These are phyloP conservation scores for Cinnamomum chago DNA, from an alignment of 164 flowering plant genomes.

Conservation along the genomic window DNA sequence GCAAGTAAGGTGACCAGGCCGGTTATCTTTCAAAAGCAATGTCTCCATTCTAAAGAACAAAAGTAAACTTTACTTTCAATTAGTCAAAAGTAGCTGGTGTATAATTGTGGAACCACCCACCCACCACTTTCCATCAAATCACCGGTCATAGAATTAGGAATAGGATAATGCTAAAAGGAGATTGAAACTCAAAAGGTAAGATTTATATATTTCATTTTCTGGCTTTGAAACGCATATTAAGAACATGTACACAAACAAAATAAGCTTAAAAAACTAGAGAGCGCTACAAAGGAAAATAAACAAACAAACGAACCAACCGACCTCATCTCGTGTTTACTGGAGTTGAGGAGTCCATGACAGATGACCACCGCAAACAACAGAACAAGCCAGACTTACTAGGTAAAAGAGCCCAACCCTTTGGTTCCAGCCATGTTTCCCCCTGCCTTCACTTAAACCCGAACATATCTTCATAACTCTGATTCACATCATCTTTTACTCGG, in stretches of 20 bases:
- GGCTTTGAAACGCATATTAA: not conserved
- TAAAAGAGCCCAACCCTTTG: not conserved
- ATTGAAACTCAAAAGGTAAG: too few species aligned
- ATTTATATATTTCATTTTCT: not conserved
- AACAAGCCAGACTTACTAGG: not conserved
- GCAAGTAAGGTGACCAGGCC: not conserved
- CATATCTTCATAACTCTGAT: constrained; percentile 11
- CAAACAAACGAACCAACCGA: constrained; percentile 7
- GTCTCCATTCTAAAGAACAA: not conserved
- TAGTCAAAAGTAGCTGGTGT: not conserved
- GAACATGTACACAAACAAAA: constrained; percentile 15
- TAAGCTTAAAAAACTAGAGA: constrained; percentile 5
- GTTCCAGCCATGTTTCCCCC: constrained; percentile 7
- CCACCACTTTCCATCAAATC: not conserved
- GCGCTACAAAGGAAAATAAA: constrained; percentile 2
- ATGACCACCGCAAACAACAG: not conserved
- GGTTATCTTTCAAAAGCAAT: not conserved
- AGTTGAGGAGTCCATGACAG: not conserved
- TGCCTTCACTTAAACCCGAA: not conserved
- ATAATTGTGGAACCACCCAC: not conserved
- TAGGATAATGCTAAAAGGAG: not conserved
- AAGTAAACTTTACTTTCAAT: not conserved
- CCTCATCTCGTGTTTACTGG: not conserved
- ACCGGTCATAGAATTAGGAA: not conserved
- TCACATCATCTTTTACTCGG: not conserved